Percentiles rank a stretch among this genome's conserved stretches.
phyloP scores from a whole-genome alignment of 371 early-diverging fungal species.

The Caulochytrium protostelioides region DNA sequence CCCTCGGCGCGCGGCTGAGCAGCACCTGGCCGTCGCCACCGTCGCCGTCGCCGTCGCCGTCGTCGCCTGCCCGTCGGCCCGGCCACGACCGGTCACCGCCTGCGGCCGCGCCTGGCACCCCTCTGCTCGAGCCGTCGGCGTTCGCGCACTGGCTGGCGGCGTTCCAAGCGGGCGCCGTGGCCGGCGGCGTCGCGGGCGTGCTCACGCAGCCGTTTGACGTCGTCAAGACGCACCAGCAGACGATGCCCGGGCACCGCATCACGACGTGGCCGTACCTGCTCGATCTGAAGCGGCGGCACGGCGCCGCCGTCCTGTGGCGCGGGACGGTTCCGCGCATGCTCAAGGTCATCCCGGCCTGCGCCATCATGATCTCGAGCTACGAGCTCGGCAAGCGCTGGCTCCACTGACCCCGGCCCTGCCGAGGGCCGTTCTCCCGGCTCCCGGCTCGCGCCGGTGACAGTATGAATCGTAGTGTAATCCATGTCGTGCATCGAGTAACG shows the following conservation, averaged over 20 bases:
- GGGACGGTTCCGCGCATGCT: slow-evolving; percentile 66
- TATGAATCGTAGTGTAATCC: no score
- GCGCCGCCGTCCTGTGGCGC: slow-evolving; percentile 10
- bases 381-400: no score
- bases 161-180: slow-evolving; percentile 47
- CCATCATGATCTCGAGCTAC: slow-evolving; percentile 83
- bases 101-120: no score
- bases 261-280: neutral
- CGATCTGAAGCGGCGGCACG: neutral
- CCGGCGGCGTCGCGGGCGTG: slow-evolving; percentile 63
- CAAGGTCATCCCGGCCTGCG: slow-evolving; percentile 85
- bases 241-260: slow-evolving; percentile 1
- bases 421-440: no score
- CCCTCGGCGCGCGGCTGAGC: no score
- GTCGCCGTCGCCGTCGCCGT: neutral
- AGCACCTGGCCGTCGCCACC: neutral
- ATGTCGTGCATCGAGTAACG: no score
- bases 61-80: slow-evolving; percentile 4
- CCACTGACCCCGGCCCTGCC: no score
- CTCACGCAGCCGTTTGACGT: slow-evolving; percentile 90
- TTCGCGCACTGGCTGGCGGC: slow-evolving; percentile 32
- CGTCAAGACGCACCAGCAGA: slow-evolving; percentile 69
- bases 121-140: no score
- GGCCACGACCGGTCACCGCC: no score
- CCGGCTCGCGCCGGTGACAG: no score